Percentiles rank a stretch among this genome's conserved stretches.
Conservation (phyloP, 345 rosid genomes). For the Acer campestre region DNA sequence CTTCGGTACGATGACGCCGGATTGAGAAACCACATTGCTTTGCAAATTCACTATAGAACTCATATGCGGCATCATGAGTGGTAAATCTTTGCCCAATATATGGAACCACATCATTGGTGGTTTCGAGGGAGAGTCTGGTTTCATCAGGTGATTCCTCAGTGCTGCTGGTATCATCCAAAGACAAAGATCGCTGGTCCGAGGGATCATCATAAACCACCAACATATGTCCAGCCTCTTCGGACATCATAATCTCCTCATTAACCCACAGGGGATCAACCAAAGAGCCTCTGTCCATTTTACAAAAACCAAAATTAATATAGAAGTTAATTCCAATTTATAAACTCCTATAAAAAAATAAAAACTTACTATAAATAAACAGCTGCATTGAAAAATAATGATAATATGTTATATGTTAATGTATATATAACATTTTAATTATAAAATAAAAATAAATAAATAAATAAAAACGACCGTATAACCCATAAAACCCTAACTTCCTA, state of each 20-base stretch:
- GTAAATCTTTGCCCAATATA: constrained; percentile 84
- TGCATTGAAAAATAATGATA: no score
- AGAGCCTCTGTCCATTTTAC: constrained; percentile 24
- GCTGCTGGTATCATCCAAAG: constrained; percentile 82
- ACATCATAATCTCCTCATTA: constrained; percentile 50
- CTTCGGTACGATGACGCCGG: constrained; percentile 95
- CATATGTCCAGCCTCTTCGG: constrained; percentile 75
- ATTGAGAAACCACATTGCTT: constrained; percentile 90
- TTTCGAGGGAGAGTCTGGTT: constrained; percentile 71
- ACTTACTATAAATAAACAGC: background rate
- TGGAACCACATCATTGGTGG: constrained; percentile 61
- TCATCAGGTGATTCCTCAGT: constrained; percentile 84
- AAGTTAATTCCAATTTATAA: background rate
- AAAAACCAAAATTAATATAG: constrained; percentile 7
- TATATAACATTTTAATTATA: no score
- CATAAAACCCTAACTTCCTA: no score
- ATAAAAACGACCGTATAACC: no score
- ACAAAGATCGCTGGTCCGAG: constrained; percentile 79
- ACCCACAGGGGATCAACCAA: constrained; percentile 19
- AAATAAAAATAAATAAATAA: no score
- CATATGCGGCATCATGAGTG: constrained; percentile 90
- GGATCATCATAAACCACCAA: constrained; percentile 76
- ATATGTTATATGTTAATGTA: background rate
- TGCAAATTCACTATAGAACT: constrained; percentile 84
- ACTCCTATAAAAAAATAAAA: background rate